Base-by-base conservation (phyloP, 179 eudicot genomes). In the Heliamphora pulchella region DNA sequence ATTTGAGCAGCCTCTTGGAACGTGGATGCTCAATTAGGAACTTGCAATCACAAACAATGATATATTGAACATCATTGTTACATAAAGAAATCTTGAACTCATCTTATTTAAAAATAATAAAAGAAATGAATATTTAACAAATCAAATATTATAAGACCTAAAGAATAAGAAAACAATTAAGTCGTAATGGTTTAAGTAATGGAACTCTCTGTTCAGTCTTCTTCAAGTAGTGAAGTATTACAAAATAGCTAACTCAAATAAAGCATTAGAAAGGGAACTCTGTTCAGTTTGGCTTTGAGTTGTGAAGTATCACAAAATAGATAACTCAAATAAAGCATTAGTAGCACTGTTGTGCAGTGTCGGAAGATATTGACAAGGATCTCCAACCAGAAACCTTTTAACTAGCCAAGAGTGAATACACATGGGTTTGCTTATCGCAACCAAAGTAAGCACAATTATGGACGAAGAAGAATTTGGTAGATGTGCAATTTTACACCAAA, bases 391-490 rank as follows among this genome's bases (percentile, higher is more conserved):
- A 70, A 72, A 9, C 0, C 51, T 50, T 72, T 22, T 9, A 54
- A 72, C 41, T 72, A 6, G 20, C 61, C 76, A 17, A 8, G 3
- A 53, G 58, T 20, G 68, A 13, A 67, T 41, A 41, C 48, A 67
- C 41, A 3, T n/a, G 17, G 17, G 4, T 54, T 74, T 55, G 64
- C 46, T 15, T 47, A 31, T 71, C 74, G 55, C 55, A n/a, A 47
- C 14, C 55, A n/a, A 71, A 47, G 55, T 54, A 71, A 71, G 55
- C 74, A 47, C 53, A 53, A 51, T 15, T 48, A 17, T 69, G 13
- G 17, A 65, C 1, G 17, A 51, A 8, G 17, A n/a, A 46, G 31
- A 7, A n/a, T 71, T n/a, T 14, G 0, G 44, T 88, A 86, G 81
- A 76, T 63, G 9, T 51, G 5, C 22, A 78, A 6, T 41, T 57